Evolutionary conservation across 768 basidiomycete genomes (phyloP).

Genomic region (Tremella yokohamensis): DNA sequence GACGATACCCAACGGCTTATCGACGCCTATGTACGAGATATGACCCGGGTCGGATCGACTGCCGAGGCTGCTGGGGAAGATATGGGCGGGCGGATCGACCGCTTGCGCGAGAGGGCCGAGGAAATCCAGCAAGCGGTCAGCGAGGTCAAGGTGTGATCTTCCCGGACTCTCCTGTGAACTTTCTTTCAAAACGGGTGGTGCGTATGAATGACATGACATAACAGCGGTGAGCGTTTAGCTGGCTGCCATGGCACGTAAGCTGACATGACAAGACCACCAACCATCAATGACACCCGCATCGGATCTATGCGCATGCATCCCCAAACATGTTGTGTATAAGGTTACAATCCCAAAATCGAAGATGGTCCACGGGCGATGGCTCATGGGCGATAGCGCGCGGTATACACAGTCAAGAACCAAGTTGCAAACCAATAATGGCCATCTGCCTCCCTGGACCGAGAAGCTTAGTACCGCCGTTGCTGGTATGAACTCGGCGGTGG

Average conservation of each 20-base stretch:
- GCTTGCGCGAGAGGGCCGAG: conserved; percentile 17
- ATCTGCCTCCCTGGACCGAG: no score
- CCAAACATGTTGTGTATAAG: neutral
- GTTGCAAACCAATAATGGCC: neutral
- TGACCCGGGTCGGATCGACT: conserved; percentile 7
- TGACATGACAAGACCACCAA: neutral
- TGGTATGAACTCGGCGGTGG: neutral
- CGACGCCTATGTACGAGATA: conserved; percentile 18
- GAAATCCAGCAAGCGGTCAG: conserved; percentile 15
- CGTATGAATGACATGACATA: no score
- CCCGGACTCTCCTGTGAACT: no score
- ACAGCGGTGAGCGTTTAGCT: neutral
- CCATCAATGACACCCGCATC: no score
- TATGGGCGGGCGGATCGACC: conserved; percentile 25
- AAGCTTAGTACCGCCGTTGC: neutral
- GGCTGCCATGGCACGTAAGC: no score
- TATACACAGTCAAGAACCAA: neutral
- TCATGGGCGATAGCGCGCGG: neutral
- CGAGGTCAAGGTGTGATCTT: conserved; percentile 20
- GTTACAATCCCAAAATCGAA: no score
- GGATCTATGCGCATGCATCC: neutral
- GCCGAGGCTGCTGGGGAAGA: conserved; percentile 13
- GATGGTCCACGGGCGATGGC: no score
- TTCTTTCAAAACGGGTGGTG: no score
- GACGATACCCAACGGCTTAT: conserved; percentile 17